Evolutionary conservation across 2,329 filamentous ascomycete species (phyloP).

Genomic region (Penicillium sp.): DNA sequence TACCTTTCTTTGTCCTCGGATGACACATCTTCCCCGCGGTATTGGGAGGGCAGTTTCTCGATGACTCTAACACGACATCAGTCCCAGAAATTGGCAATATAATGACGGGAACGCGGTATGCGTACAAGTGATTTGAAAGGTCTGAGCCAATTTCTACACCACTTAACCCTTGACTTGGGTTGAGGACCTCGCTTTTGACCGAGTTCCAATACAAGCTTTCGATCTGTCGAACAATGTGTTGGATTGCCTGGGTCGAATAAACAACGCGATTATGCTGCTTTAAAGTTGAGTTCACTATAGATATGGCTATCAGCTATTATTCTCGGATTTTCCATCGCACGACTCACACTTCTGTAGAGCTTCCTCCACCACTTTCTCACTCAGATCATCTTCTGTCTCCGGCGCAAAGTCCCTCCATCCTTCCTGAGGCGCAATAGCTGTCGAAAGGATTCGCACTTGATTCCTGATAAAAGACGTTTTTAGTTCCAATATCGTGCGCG

Average conservation of each 20-base stretch:
- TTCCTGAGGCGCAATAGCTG: constrained; percentile 45
- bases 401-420: constrained; percentile 43
- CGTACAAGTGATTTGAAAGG: constrained; percentile 36
- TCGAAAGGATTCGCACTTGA: constrained; percentile 51
- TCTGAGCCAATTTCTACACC: constrained; percentile 37
- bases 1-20: constrained; percentile 28
- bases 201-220: constrained; percentile 53
- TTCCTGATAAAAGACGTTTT: constrained; percentile 50
- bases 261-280: constrained; percentile 52
- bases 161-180: constrained; percentile 20
- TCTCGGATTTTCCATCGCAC: background rate
- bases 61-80: constrained; percentile 32
- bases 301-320: constrained; percentile 4
- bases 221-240: constrained; percentile 55
- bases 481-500: constrained; percentile 46
- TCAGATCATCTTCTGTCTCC: constrained; percentile 42
- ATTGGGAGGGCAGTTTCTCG: constrained; percentile 33
- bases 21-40: constrained; percentile 27
- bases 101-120: background rate
- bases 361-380: constrained; percentile 48
- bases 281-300: constrained; percentile 48
- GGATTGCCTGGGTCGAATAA: constrained; percentile 52
- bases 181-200: constrained; percentile 34
- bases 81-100: background rate
- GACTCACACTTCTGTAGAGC: constrained; percentile 48